phyloP scores from a whole-genome alignment of 257 asterid species.

The Solanum habrochaites region DNA sequence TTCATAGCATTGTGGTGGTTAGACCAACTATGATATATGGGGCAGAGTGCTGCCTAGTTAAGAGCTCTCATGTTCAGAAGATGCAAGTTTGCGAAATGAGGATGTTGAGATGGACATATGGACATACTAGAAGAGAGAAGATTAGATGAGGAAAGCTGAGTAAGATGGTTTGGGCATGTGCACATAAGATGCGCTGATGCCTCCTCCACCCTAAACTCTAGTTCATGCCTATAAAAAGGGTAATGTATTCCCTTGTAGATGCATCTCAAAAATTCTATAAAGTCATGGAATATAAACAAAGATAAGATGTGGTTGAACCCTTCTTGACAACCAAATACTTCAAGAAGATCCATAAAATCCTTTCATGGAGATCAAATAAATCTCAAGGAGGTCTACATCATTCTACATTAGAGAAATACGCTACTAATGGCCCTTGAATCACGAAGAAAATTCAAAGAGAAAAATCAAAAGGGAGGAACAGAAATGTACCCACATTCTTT shows the following conservation, averaged over 20 bases:
- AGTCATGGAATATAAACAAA: too few relatives aligned
- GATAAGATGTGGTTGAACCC: too few relatives aligned
- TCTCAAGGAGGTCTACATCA: neutral
- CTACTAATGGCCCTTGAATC: neutral
- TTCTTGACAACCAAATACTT: too few relatives aligned
- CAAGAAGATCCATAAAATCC: too few relatives aligned
- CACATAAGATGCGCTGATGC: too few relatives aligned
- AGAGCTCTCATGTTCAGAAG: neutral
- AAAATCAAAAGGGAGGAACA: neutral
- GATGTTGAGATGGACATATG: neutral
- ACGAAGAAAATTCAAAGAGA: neutral
- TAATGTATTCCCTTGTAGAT: too few relatives aligned
- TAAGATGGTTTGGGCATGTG: too few relatives aligned
- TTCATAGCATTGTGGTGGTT: neutral
- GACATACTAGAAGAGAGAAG: neutral
- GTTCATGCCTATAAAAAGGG: too few relatives aligned
- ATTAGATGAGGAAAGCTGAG: too few relatives aligned
- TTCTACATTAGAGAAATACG: neutral
- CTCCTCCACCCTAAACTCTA: too few relatives aligned
- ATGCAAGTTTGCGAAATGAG: neutral
- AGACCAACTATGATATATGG: neutral
- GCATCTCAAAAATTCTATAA: too few relatives aligned
- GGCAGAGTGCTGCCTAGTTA: neutral
- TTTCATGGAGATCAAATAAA: neutral
- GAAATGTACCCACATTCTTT: too few relatives aligned